phyloP scores from a whole-genome alignment of 1,139 yeast species.

The Candida glucosophila region DNA sequence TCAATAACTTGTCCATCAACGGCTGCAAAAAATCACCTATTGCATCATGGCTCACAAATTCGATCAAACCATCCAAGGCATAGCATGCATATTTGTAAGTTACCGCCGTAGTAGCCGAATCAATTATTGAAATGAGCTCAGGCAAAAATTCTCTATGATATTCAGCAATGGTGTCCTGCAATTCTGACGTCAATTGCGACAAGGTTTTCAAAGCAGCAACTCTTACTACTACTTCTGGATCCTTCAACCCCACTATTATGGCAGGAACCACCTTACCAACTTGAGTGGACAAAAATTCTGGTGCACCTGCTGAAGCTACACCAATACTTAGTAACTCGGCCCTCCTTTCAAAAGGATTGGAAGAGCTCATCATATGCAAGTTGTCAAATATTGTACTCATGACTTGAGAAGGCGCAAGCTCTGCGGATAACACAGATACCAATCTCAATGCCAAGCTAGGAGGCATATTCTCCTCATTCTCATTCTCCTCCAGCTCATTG shows the following conservation, averaged over 20 bases:
- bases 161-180: conserved; percentile 77
- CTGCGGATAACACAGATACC: conserved; percentile 68
- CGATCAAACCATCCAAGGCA: conserved; percentile 87
- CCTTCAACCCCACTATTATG: conserved; percentile 70
- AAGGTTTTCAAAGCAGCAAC: conserved; percentile 83
- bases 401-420: conserved; percentile 89
- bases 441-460: conserved; percentile 72
- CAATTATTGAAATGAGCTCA: conserved; percentile 78
- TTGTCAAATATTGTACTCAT: conserved; percentile 70
- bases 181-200: conserved; percentile 69
- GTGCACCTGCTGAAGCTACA: conserved; percentile 86
- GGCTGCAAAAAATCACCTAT: conserved; percentile 77
- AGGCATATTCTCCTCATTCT: conserved; percentile 85
- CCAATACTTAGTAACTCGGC: conserved; percentile 81
- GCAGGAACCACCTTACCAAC: conserved; percentile 66
- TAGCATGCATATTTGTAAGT: conserved; percentile 86
- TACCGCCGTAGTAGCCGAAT: conserved; percentile 72
- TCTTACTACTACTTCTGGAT: conserved; percentile 67
- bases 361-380: conserved; percentile 55
- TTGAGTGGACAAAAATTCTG: conserved; percentile 79
- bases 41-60: conserved; percentile 83
- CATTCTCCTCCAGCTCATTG: conserved; percentile 81
- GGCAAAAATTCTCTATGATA: conserved; percentile 80
- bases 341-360: conserved; percentile 72
- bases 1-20: conserved; percentile 81